Evolutionary conservation across 768 basidiomycete species (phyloP), one percentile per base, ranked within the genome.

Genomic region (Leucocoprinus sp.): DNA sequence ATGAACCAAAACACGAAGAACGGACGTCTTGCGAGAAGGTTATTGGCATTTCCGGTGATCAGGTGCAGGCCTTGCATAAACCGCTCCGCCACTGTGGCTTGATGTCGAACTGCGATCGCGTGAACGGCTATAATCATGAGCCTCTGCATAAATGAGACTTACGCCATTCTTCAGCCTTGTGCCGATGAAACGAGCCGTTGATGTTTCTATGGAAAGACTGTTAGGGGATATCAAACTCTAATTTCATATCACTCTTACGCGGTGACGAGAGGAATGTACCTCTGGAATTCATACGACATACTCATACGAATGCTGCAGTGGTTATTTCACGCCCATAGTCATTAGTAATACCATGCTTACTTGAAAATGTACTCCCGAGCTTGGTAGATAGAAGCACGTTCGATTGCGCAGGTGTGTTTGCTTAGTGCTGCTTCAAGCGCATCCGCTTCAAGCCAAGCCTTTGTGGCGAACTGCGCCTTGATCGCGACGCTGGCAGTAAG

Each of bases 1-100:
- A 83, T 81, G 56, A 86, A 84, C 82, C 82, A 85, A 58, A 82
- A 82, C 18, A 77, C 67, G 56, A 77, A 82, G 57, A 81, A 82
- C 8, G 84, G 84, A 45, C 82, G 64, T 12, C 72, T 66, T 2
- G 75, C 64, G 18, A 86, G 60, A 24, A 69, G 58, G 49, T 76
- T 71, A 31, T 57, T 65, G 19, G 66, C 56, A 50, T 70, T 67
- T 12, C 80, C 81, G 7, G 83, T 84, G 51, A 84, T 70, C 2
- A 72, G 70, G 43, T 74, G 70, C 35, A 85, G 63, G 7, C 78
- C 80, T 23, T 64, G 60, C 67, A 82, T 76, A 22, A 80, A 69
- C 24, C 76, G 74, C 44, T 76, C 70, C 21, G 77, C 77, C 14
- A 86, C 72, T 22, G 60, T 64, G 19, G 71, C 69, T 57, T 85